These are phyloP conservation scores for Melaleuca alternifolia DNA, from an alignment of 345 rosid species.

Conservation along the genomic window DNA sequence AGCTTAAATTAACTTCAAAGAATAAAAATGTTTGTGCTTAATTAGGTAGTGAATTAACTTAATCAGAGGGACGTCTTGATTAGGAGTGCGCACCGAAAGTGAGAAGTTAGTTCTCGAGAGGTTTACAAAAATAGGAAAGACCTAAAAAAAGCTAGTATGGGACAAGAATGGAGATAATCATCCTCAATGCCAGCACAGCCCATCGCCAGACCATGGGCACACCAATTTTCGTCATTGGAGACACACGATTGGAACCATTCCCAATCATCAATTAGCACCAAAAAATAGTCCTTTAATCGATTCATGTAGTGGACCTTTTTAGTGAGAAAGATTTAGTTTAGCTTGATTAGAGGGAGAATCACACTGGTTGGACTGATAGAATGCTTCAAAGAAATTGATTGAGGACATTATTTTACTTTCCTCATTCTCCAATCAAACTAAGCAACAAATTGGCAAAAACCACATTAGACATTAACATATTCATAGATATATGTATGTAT, in stretches of 20 bases:
- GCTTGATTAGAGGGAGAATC: not conserved
- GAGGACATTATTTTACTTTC: not conserved
- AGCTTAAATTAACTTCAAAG: not conserved
- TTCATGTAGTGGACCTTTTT: not conserved
- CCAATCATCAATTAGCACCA: too few relatives aligned
- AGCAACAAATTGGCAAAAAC: not conserved
- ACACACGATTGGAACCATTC: too few relatives aligned
- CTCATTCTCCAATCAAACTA: not conserved
- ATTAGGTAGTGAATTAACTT: not conserved
- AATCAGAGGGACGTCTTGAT: not conserved
- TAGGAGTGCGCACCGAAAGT: not conserved
- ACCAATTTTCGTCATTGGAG: too few relatives aligned
- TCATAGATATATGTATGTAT: too few relatives aligned
- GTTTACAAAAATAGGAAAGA: too few relatives aligned
- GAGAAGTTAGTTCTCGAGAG: not conserved
- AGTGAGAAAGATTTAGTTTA: not conserved
- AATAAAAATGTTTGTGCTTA: not conserved
- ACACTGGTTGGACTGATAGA: not conserved
- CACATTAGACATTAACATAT: not conserved
- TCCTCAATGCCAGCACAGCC: too few relatives aligned
- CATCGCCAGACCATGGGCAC: too few relatives aligned
- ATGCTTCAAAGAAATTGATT: not conserved
- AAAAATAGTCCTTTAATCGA: not conserved
- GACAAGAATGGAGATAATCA: too few relatives aligned
- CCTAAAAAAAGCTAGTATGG: too few relatives aligned